Conservation (phyloP, 371 early-diverging fungal species). For the Rhizomucor pusillus region DNA sequence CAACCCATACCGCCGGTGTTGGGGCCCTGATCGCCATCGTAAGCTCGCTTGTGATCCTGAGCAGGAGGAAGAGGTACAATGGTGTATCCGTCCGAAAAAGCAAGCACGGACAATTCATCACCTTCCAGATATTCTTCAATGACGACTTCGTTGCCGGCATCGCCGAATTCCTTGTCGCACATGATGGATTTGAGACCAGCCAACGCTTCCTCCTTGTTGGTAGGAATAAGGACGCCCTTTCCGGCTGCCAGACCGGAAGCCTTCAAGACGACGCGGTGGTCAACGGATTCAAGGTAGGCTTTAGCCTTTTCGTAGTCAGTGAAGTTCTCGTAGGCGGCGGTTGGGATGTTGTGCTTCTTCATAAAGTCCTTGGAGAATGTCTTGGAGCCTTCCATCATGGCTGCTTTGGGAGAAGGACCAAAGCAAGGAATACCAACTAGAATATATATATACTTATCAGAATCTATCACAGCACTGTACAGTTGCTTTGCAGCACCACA, state of each 20-base stretch:
- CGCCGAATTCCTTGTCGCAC: conserved; percentile 87
- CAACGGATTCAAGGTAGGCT: conserved; percentile 59
- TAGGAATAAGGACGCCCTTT: conserved; percentile 95
- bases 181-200: conserved; percentile 83
- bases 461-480: too few relatives aligned
- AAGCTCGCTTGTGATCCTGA: conserved; percentile 96
- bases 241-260: conserved; percentile 97
- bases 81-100: conserved; percentile 96
- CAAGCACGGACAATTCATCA: conserved; percentile 88
- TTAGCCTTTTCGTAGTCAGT: conserved; percentile 83
- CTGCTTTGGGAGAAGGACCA: conserved; percentile 90
- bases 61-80: conserved; percentile 86
- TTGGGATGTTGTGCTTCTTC: conserved; percentile 93
- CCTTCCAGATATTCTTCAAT: conserved; percentile 94
- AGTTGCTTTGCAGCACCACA: too few relatives aligned
- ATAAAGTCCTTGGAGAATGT: conserved; percentile 98
- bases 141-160: conserved; percentile 90
- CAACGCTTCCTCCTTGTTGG: conserved; percentile 82
- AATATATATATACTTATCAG: neutral
- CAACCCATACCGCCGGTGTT: conserved; percentile 99
- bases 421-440: conserved; percentile 93
- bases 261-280: conserved; percentile 77
- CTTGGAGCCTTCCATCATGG: conserved; percentile 95
- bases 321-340: conserved; percentile 91
- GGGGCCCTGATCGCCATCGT: conserved; percentile 91